These are phyloP conservation scores for Veloboletus limbatus DNA, from an alignment of 1,284 basidiomycete species.

Conservation along the genomic window DNA sequence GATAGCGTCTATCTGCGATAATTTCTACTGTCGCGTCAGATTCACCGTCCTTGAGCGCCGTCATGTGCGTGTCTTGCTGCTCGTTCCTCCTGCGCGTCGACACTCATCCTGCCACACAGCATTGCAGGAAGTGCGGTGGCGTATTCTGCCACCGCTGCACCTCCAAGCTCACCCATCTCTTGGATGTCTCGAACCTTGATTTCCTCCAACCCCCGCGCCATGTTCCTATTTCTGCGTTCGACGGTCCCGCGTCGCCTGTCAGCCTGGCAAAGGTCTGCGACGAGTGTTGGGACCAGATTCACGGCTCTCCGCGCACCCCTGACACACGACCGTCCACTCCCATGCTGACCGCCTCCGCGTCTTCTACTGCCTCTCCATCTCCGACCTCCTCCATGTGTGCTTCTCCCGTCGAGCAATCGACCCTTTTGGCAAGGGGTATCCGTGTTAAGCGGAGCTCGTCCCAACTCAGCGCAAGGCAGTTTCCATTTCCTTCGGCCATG, in stretches of 20 bases:
- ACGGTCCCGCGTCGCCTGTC: slow-evolving; percentile 55
- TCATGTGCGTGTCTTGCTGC: slow-evolving; percentile 54
- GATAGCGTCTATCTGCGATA: slow-evolving; percentile 61
- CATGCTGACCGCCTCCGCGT: slow-evolving; percentile 31
- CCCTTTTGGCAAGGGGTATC: slow-evolving; percentile 20
- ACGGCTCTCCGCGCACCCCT: slow-evolving; percentile 51
- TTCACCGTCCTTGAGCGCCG: slow-evolving; percentile 70
- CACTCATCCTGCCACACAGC: slow-evolving; percentile 40
- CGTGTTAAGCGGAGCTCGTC: slow-evolving; percentile 32
- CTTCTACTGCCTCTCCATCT: slow-evolving; percentile 30
- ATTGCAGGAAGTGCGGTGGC: slow-evolving; percentile 78
- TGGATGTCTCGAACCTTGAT: slow-evolving; percentile 63
- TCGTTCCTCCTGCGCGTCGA: slow-evolving; percentile 11
- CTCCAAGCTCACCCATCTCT: slow-evolving; percentile 51
- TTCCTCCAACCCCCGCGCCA: slow-evolving; percentile 68
- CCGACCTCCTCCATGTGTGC: slow-evolving; percentile 36
- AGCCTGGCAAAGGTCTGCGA: slow-evolving; percentile 59
- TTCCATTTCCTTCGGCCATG: slow-evolving; percentile 39
- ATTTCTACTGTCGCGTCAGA: slow-evolving; percentile 58
- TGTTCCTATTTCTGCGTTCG: slow-evolving; percentile 53
- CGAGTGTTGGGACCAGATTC: slow-evolving; percentile 69
- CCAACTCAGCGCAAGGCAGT: slow-evolving; percentile 25
- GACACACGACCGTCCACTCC: slow-evolving; percentile 37
- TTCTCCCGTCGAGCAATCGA: slow-evolving; percentile 35
- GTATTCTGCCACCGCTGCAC: slow-evolving; percentile 67